Base-by-base conservation (phyloP, 2,329 filamentous ascomycete species). In the Venturia aucupariae region DNA sequence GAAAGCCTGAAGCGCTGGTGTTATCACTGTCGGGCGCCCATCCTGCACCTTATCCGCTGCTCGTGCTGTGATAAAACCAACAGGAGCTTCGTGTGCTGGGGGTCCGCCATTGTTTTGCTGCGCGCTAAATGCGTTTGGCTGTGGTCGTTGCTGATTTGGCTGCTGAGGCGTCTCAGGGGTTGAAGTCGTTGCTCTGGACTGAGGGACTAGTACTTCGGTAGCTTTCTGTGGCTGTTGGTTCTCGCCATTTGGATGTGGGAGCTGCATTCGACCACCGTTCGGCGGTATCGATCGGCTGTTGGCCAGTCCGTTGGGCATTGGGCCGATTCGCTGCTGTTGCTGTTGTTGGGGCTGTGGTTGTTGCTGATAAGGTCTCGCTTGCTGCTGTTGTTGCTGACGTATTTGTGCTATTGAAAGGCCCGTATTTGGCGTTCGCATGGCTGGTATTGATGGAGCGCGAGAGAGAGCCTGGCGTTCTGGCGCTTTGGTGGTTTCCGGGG, bases 31-130 rank as follows among this genome's bases (percentile, higher is more conserved):
- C 64, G 75, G 67, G 2, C 63, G n/a, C 73, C 69, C 6, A 69
- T 61, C 70, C 63, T 77, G 75, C 15, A 80, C 64, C 11, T 75
- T 69, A 60, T 77, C 75, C 22, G 77, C 78, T 48, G 73, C 76
- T 42, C 78, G 76, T 10, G 76, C 78, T 17, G 77, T 78, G 13
- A 80, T 73, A 67, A 81, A 81, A 46, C 79, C 79, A 54, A 76
- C 70, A 0, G 77, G 63, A 22, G 57, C 17, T 22, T 46, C 39
- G 24, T 48, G 63, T 7, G 51, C 38, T 1, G 57, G 44, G 13
- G 57, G 44, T n/a, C 38, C 44, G 22, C 35, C 62, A 30, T 44
- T n/a, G 27, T 54, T 54, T 38, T 64, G 63, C 22, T 60, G 27
- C n/a, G 35, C 55, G 22, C 44, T 51, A 11, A 22, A 38, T 6